Conservation (phyloP, 345 rosid species). For the Rhodamnia argentea region DNA sequence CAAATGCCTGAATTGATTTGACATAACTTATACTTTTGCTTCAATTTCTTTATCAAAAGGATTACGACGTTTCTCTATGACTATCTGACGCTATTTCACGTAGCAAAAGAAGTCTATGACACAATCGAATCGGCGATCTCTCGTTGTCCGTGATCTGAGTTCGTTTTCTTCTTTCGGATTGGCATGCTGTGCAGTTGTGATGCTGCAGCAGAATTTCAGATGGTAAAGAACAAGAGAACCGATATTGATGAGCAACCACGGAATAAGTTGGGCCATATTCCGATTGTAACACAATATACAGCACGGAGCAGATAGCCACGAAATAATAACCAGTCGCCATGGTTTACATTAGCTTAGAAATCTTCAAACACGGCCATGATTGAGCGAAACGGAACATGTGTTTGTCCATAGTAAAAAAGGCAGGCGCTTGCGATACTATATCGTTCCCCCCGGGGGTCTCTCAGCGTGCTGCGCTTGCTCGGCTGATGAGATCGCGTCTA, state of each 20-base stretch:
- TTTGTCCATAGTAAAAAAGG: background rate
- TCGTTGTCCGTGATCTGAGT: rapidly evolving
- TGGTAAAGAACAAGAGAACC: background rate
- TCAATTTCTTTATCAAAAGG: background rate
- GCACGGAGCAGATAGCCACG: background rate
- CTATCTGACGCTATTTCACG: background rate
- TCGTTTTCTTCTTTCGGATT: background rate
- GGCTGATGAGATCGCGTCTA: background rate
- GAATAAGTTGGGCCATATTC: background rate
- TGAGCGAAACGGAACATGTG: background rate
- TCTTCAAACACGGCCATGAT: background rate
- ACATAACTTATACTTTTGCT: background rate
- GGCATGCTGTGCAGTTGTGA: background rate
- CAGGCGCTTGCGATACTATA: background rate
- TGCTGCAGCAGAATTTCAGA: background rate
- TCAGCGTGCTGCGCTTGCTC: background rate
- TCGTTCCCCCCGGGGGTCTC: background rate
- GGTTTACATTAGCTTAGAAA: background rate
- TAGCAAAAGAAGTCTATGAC: background rate
- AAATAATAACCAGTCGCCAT: background rate
- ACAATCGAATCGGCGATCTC: rapidly evolving
- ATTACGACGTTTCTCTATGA: rapidly evolving
- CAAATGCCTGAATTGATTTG: background rate
- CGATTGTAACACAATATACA: background rate
- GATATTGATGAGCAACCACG: too few species aligned